Conservation (phyloP, 1,139 yeast species). For the Geotrichum siamense region DNA sequence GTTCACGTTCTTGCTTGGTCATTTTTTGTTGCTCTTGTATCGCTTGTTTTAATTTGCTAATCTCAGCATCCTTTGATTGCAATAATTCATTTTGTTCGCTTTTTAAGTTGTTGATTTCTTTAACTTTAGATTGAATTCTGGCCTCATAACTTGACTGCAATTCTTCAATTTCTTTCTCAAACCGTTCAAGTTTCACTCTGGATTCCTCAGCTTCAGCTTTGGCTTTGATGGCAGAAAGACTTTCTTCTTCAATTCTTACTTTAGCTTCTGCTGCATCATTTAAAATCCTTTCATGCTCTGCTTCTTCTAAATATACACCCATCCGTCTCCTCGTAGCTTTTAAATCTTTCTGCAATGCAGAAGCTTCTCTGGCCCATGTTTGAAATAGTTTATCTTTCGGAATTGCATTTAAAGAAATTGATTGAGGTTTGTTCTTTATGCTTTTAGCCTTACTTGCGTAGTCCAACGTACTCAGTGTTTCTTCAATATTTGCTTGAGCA, state of each 20-base stretch:
- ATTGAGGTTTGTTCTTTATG: constrained; percentile 67
- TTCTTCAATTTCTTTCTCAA: not conserved
- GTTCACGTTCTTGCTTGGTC: not conserved
- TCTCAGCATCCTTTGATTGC: not conserved
- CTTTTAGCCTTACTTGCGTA: constrained; percentile 76
- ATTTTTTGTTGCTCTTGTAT: not conserved
- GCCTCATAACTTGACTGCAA: not conserved
- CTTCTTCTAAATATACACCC: constrained; percentile 57
- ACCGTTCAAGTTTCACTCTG: not conserved
- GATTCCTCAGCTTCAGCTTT: not conserved
- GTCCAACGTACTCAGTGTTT: constrained; percentile 74
- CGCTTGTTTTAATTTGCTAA: not conserved
- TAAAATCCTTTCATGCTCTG: constrained; percentile 41
- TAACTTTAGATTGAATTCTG: not conserved
- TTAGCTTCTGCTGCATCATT: not conserved
- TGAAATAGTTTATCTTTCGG: constrained; percentile 45
- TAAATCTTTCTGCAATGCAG: constrained; percentile 54
- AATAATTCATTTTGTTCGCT: not conserved
- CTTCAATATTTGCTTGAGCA: constrained; percentile 63
- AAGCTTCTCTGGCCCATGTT: constrained; percentile 48
- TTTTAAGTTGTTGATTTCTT: not conserved
- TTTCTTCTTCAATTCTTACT: not conserved
- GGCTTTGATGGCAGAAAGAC: not conserved
- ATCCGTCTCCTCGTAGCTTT: constrained; percentile 55
- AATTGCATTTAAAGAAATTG: constrained; percentile 41